Evolutionary conservation across 306 rosid genomes (phyloP), one percentile per base, ranked within the genome.

Genomic region (Cicer cuneatum): DNA sequence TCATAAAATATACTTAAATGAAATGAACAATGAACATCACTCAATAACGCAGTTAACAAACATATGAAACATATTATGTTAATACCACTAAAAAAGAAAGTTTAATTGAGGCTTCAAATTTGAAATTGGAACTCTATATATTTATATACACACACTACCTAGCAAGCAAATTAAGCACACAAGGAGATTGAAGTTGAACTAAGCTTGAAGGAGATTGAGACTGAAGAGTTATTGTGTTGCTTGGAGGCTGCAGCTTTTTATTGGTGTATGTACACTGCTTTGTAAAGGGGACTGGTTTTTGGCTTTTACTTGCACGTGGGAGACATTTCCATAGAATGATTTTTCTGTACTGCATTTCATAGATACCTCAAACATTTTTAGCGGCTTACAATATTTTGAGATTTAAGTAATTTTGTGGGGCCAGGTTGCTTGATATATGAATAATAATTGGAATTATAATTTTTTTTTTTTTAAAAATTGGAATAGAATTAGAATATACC

Each of bases 251-350:
- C 35, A 60, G 35, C 45, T 38, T 37, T 63, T 56, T 38, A 16
- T 59, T 43, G n/a, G 6, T 9, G 18, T 8, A 29, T 3, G 35
- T 29, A 29, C 66, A 29, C 66, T 5, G 37, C n/a, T 59, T 12
- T 5, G 14, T 12, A 41, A 16, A 49, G 54, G 65, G 66, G 15
- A 49, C 8, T 8, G 24, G 62, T 61, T 47, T 72, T 58, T 41
- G 43, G 69, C 37, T 58, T 72, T 49, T 54, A n/a, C 45, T 35
- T 76, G 70, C 85, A 81, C 82, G 21, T 73, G 88, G 75, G 79
- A 78, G 35, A 0, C 35, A 29, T 29, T 29, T 60, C 51, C 48
- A 33, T 35, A 42, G 73, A 71, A 42, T 63, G 73, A 78, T 63
- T 41, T 33, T 24, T 14, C 43, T 53, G 39, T 19, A 10, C 6